phyloP scores from a whole-genome alignment of 345 rosid genomes.

The Populus nigra region DNA sequence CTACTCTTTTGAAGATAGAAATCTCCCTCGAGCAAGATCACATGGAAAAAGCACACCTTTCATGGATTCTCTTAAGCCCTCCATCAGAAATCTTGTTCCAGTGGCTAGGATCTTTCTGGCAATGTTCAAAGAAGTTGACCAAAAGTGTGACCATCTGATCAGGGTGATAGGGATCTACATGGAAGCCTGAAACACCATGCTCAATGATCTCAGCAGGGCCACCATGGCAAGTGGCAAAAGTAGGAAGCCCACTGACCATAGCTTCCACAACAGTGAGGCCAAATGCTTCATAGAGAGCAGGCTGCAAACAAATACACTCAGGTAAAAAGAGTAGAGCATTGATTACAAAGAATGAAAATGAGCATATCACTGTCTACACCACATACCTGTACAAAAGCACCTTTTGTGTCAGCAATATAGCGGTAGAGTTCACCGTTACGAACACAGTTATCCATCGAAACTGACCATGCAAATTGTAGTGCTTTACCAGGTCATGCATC shows the following conservation, averaged over 20 bases:
- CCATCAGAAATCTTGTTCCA: conserved; percentile 46
- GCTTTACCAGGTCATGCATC: conserved; percentile 43
- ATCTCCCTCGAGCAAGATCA: neutral
- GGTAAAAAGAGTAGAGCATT: neutral
- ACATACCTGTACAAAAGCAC: conserved; percentile 46
- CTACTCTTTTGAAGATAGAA: neutral
- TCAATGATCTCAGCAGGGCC: conserved; percentile 57
- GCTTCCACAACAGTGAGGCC: conserved; percentile 61
- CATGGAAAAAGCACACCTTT: conserved; percentile 37
- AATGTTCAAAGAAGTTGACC: conserved; percentile 40
- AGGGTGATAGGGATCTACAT: conserved; percentile 52
- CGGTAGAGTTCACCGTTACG: conserved; percentile 60
- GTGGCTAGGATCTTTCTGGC: conserved; percentile 35
- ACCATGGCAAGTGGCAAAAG: conserved; percentile 59
- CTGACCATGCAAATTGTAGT: conserved; percentile 49
- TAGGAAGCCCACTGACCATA: conserved; percentile 56
- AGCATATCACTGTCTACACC: neutral
- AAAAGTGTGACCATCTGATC: conserved; percentile 36
- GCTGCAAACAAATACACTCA: conserved; percentile 23
- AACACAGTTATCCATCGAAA: conserved; percentile 50
- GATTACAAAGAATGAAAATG: neutral
- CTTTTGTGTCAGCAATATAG: conserved; percentile 49
- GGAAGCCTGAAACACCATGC: conserved; percentile 52
- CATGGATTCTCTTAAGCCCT: conserved; percentile 47
- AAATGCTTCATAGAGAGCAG: conserved; percentile 57